Conservation (phyloP, 2,329 filamentous ascomycete species). For the Stachybotrys elegans region DNA sequence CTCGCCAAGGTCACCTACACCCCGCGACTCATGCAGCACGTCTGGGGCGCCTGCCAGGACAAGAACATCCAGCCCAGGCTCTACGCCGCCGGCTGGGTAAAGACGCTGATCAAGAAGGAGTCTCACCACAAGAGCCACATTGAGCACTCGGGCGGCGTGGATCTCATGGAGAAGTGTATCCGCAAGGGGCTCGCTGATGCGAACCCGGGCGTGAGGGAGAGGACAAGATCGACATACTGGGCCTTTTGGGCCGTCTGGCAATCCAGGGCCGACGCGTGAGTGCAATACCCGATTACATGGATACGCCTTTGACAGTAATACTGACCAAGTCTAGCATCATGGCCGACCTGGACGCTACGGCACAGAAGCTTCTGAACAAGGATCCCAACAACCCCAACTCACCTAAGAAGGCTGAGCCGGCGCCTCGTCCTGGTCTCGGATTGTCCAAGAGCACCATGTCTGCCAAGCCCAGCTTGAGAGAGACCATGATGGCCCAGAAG, state of each 20-base stretch:
- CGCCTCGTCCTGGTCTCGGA: slow-evolving; percentile 51
- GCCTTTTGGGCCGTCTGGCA: slow-evolving; percentile 74
- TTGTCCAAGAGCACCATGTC: slow-evolving; percentile 59
- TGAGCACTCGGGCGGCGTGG: slow-evolving; percentile 79
- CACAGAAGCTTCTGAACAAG: slow-evolving; percentile 75
- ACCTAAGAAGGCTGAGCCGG: slow-evolving; percentile 45
- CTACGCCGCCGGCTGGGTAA: slow-evolving; percentile 78
- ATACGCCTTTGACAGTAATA: background rate
- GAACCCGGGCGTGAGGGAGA: slow-evolving; percentile 85
- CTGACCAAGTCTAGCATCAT: slow-evolving; percentile 57
- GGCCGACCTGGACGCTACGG: slow-evolving; percentile 69
- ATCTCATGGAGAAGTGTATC: slow-evolving; percentile 80
- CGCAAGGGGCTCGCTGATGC: slow-evolving; percentile 85
- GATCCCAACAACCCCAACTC: slow-evolving; percentile 77
- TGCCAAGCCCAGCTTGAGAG: slow-evolving; percentile 65
- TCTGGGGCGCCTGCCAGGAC: slow-evolving; percentile 78
- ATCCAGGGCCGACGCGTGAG: slow-evolving; percentile 67
- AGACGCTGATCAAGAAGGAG: slow-evolving; percentile 74
- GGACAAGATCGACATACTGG: slow-evolving; percentile 84
- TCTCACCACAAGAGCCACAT: slow-evolving; percentile 72
- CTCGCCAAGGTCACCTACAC: slow-evolving; percentile 77
- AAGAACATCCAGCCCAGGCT: slow-evolving; percentile 87
- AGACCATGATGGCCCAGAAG: slow-evolving; percentile 80
- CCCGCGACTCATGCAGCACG: slow-evolving; percentile 75
- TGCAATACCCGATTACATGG: slow-evolving; percentile 12